These are phyloP conservation scores for Fusarium sp. DNA, from an alignment of 2,329 filamentous ascomycete genomes.

Conservation along the genomic window DNA sequence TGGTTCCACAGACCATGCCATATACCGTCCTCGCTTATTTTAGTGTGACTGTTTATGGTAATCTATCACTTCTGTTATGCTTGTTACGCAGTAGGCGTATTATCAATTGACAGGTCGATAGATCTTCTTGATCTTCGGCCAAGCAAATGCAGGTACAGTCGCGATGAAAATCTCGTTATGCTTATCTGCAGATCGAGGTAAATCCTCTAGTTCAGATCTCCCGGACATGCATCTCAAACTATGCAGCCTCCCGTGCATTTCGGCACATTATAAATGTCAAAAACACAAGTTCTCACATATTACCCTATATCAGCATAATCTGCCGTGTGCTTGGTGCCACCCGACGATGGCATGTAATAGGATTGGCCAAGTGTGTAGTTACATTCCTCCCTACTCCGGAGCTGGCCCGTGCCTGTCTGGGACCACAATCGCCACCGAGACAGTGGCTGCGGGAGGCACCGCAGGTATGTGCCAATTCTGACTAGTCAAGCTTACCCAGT, in stretches of 20 bases:
- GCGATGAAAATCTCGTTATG: background rate
- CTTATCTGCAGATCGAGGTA: background rate
- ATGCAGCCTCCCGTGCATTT: background rate
- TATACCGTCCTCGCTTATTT: background rate
- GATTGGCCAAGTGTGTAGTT: background rate
- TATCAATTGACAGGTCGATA: background rate
- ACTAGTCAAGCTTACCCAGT: background rate
- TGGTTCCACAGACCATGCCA: background rate
- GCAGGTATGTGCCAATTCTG: background rate
- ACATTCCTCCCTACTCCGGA: constrained; percentile 2
- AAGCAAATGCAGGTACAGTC: background rate
- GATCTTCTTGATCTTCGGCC: no score
- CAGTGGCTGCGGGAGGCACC: constrained; percentile 13
- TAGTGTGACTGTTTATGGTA: background rate
- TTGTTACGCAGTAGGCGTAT: no score
- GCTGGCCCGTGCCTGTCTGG: background rate
- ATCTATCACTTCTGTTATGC: background rate
- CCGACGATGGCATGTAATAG: constrained; percentile 1
- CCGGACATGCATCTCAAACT: background rate
- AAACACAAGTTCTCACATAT: background rate
- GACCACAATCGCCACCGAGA: background rate
- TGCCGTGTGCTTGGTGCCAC: background rate
- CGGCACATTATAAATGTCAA: no score
- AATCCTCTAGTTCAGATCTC: background rate
- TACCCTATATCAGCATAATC: background rate